These are phyloP conservation scores for Nadsonia commutata DNA, from an alignment of 1,139 yeast genomes.

Conservation along the genomic window DNA sequence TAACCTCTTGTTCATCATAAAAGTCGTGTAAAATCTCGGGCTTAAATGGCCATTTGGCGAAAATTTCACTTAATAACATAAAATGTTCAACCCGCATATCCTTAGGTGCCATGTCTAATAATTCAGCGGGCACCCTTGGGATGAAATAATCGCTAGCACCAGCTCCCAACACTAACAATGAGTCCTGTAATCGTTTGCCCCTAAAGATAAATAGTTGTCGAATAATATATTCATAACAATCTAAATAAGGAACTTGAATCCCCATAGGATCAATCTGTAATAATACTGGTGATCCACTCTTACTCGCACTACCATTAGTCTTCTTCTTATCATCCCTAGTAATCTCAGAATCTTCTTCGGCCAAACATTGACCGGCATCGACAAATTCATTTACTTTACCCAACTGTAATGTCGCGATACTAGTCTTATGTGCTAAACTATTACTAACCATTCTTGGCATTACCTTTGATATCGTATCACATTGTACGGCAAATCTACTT, in stretches of 20 bases:
- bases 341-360: not conserved
- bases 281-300: conserved; percentile 11
- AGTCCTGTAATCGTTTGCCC: conserved; percentile 33
- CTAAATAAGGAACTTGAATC: conserved; percentile 26
- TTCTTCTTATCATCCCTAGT: conserved; percentile 4
- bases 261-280: conserved; percentile 17
- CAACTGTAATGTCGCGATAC: not conserved
- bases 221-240: conserved; percentile 51
- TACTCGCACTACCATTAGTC: not conserved
- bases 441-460: not conserved
- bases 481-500: conserved; percentile 42
- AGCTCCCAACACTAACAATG: conserved; percentile 51
- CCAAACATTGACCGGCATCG: conserved; percentile 1
- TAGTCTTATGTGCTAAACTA: not conserved
- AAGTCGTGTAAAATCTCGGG: conserved; percentile 40
- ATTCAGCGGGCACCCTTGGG: conserved; percentile 25
- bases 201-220: conserved; percentile 47
- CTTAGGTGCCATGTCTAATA: conserved; percentile 33
- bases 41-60: conserved; percentile 74
- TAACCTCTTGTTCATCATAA: conserved; percentile 18
- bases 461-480: conserved; percentile 32
- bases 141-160: conserved; percentile 59
- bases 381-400: conserved; percentile 3
- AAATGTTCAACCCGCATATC: conserved; percentile 44
- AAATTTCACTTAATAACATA: conserved; percentile 33